phyloP scores from a whole-genome alignment of 176 grass and related monocot species.

The Aegilops umbellulata region DNA sequence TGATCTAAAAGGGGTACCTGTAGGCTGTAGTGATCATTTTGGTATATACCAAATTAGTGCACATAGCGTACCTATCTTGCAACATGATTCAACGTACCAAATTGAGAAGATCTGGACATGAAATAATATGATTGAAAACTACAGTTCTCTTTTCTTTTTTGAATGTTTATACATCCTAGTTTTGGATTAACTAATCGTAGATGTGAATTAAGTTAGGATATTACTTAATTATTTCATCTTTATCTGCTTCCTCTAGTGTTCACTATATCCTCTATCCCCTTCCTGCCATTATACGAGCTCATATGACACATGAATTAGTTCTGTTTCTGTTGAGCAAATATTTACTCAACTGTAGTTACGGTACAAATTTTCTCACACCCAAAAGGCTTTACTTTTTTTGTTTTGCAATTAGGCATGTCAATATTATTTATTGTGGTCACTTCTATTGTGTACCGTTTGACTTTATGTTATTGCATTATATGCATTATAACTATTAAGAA shows the following conservation, averaged over 20 bases:
- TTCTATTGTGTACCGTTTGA: background rate
- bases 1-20: background rate
- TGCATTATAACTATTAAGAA: background rate
- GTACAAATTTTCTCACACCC: background rate
- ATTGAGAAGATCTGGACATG: background rate
- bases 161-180: background rate
- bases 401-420: background rate
- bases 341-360: background rate
- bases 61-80: background rate
- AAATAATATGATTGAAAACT: background rate
- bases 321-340: background rate
- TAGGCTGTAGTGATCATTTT: background rate
- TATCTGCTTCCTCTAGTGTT: background rate
- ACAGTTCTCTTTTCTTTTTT: constrained; percentile 7
- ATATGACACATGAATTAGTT: background rate
- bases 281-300: background rate
- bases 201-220: background rate
- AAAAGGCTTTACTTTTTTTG: background rate
- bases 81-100: background rate
- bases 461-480: background rate
- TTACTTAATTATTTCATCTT: background rate
- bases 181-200: background rate
- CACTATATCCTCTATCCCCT: background rate
- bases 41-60: background rate
- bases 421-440: background rate